These are phyloP conservation scores for Dendrobium chrysotoxum DNA, from an alignment of 106 monocot species.

Conservation along the genomic window DNA sequence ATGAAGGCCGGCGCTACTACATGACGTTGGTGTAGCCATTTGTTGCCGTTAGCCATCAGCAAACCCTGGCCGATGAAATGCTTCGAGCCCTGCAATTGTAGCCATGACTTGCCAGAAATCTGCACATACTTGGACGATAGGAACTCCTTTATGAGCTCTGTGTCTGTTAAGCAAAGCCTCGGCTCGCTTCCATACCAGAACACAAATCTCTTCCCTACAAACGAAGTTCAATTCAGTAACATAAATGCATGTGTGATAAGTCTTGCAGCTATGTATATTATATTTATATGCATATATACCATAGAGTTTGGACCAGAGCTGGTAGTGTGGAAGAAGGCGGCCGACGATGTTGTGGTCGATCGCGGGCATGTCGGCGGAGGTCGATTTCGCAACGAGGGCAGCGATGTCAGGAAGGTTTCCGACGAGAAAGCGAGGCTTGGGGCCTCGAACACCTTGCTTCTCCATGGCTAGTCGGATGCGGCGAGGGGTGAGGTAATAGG, in stretches of 20 bases:
- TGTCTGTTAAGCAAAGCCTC: constrained; percentile 79
- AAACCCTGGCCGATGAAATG: constrained; percentile 87
- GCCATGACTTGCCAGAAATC: constrained; percentile 73
- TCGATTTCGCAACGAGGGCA: constrained; percentile 36
- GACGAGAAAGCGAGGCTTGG: constrained; percentile 42
- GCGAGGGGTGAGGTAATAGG: constrained; percentile 53
- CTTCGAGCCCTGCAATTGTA: constrained; percentile 71
- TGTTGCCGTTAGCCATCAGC: constrained; percentile 82
- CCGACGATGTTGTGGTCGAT: constrained; percentile 68
- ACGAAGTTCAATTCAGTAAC: neutral
- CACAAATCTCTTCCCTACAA: constrained; percentile 69
- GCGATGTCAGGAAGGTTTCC: constrained; percentile 71
- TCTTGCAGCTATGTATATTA: neutral
- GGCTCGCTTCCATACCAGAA: constrained; percentile 94
- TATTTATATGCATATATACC: constrained; percentile 21
- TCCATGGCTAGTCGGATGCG: constrained; percentile 51
- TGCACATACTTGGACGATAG: constrained; percentile 62
- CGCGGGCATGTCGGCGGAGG: constrained; percentile 44
- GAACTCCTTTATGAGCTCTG: constrained; percentile 79
- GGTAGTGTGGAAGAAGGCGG: constrained; percentile 81
- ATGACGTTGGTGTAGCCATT: constrained; percentile 84
- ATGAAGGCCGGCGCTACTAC: constrained; percentile 82
- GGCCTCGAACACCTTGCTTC: constrained; percentile 63
- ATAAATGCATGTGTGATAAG: neutral
- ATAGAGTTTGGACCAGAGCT: constrained; percentile 68